Percentiles rank a stretch among this genome's conserved stretches.
Evolutionary conservation across 352 stramenopile genomes (phyloP).

Genomic region (Phytopythium ostracodes): DNA sequence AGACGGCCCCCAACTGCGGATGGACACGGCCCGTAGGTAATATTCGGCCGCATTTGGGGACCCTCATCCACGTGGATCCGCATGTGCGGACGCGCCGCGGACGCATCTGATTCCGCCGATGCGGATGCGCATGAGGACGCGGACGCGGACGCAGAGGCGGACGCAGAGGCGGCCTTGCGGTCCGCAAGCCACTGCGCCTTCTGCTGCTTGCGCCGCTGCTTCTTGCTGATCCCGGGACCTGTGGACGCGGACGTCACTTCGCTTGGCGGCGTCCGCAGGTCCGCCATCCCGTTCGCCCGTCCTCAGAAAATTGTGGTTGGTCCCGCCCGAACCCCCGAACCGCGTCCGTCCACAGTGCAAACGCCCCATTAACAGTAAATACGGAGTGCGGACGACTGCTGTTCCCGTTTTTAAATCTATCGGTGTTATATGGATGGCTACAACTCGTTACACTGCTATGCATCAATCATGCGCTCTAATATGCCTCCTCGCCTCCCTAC

Average conservation of each 20-base stretch:
- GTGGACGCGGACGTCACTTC: background rate
- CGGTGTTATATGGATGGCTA: no score
- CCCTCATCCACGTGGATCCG: no score
- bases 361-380: no score
- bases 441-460: no score
- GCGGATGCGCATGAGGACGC: background rate
- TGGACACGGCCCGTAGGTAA: background rate
- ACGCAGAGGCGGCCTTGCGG: conserved; percentile 25
- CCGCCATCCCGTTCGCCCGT: background rate
- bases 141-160: conserved; percentile 2
- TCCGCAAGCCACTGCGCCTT: conserved; percentile 33
- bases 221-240: conserved; percentile 28
- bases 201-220: conserved; percentile 40
- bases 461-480: background rate
- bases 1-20: background rate
- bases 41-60: background rate
- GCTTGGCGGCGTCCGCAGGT: background rate
- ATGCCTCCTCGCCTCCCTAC: background rate
- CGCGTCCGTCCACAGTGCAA: no score
- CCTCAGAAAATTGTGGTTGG: background rate
- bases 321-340: background rate
- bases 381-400: no score
- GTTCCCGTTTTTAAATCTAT: no score
- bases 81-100: background rate
- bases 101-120: background rate